Evolutionary conservation across 1,139 yeast species (phyloP), one percentile per base, ranked within the genome.

Genomic region (Debaryomycetaceae sp.): DNA sequence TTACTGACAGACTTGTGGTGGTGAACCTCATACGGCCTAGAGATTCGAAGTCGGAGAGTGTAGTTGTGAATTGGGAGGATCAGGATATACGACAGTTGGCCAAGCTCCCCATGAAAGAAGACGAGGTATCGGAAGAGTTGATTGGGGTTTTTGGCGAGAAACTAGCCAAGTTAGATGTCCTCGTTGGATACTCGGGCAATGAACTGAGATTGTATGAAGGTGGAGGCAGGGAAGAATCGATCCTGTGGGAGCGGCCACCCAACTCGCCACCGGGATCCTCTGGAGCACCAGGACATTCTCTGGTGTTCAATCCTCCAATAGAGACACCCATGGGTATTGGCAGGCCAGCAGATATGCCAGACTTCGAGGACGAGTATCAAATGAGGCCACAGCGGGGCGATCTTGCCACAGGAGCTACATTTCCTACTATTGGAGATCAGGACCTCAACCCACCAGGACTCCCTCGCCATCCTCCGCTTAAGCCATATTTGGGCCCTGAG

Each of bases 361-460:
- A 72, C 20, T 80, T 80, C 57, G 84, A 80, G 37, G 84, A 80
- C 56, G 84, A 80, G 53, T 75, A 76, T 50, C 77, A 78, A 51
- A 62, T 76, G 43, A 52, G 50, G 22, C 45, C 47, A 37, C 48
- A 42, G 29, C 39, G 44, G 22, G 39, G 42, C n/a, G 34, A 24
- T 22, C 42, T 13, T 6, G n/a, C 34, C 8, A 41, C 43, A 27
- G 39, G 40, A 6, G 35, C 51, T 17, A 36, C 40, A 14, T 53
- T 62, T 37, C 75, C 74, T 3, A 50, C 72, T 2, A 69, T 75
- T 39, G 85, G 84, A 0, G 76, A 73, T 39, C 60, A 68, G 23
- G 86, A 81, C 55, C 61, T 79, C 42, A 65, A 75, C 50, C 84
- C 84, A 0, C 74, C 76, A 1, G 82, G 79, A 1, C 41, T 67